Conservation (phyloP, 1,139 yeast species). For the Nematodospora anomalae region DNA sequence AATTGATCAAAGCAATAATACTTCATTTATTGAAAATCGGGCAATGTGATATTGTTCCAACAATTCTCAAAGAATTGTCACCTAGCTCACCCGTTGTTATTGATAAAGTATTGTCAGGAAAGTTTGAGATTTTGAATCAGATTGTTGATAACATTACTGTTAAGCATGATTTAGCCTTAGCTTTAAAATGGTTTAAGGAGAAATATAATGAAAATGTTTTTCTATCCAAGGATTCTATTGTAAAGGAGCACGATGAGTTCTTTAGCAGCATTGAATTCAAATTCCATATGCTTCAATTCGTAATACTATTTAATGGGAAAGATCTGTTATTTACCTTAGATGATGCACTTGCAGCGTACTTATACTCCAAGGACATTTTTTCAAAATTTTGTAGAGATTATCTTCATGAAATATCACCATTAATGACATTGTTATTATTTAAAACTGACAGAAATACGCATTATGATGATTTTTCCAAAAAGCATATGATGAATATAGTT, state of each 20-base stretch:
- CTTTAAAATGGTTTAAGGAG: slow-evolving; percentile 37
- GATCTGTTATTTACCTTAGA: slow-evolving; percentile 19
- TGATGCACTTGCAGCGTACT: slow-evolving; percentile 46
- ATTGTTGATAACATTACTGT: slow-evolving; percentile 39
- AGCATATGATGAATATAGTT: slow-evolving; percentile 21
- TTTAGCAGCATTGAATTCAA: slow-evolving; percentile 50
- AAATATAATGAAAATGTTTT: slow-evolving; percentile 20
- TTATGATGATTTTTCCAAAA: slow-evolving; percentile 20
- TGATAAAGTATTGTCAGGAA: slow-evolving; percentile 25
- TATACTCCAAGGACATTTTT: slow-evolving; percentile 57
- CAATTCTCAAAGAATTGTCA: slow-evolving; percentile 28
- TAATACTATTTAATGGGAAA: slow-evolving; percentile 37
- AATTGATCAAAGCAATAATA: slow-evolving; percentile 41
- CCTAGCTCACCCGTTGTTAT: slow-evolving; percentile 18
- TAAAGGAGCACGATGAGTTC: not conserved
- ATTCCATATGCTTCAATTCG: slow-evolving; percentile 62
- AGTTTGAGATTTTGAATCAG: slow-evolving; percentile 32
- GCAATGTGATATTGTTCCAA: slow-evolving; percentile 38
- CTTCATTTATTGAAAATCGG: slow-evolving; percentile 45
- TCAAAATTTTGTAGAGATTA: slow-evolving; percentile 42
- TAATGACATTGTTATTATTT: slow-evolving; percentile 51
- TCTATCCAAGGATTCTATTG: not conserved
- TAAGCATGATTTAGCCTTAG: slow-evolving; percentile 35
- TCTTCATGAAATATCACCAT: slow-evolving; percentile 49
- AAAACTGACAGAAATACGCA: slow-evolving; percentile 18